Evolutionary conservation across 257 asterid species (phyloP).

Genomic region (Perilla frutescens): DNA sequence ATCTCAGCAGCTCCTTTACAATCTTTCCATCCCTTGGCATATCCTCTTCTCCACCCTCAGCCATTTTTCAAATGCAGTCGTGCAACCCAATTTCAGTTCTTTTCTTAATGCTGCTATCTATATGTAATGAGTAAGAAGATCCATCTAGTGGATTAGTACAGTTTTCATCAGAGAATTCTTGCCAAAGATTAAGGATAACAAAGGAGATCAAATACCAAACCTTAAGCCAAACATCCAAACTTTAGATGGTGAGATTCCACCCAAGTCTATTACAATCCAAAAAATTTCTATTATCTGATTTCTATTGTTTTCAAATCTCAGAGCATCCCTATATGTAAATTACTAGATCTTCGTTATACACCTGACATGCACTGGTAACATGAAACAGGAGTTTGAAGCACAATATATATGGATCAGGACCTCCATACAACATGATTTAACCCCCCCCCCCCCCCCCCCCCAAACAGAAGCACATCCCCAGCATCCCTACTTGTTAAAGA

Average conservation of each 20-base stretch:
- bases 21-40: conserved; percentile 90
- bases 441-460: too few species aligned
- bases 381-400: too few species aligned
- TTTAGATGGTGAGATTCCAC: not conserved
- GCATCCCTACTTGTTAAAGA: too few species aligned
- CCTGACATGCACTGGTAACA: too few species aligned
- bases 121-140: not conserved
- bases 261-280: conserved; percentile 1
- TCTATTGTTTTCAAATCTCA: too few species aligned
- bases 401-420: too few species aligned
- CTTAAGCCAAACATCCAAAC: conserved; percentile 5
- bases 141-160: not conserved
- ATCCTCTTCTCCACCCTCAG: conserved; percentile 69
- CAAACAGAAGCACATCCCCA: too few species aligned
- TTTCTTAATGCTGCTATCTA: not conserved
- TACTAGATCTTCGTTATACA: too few species aligned
- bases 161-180: not conserved
- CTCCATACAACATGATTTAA: too few species aligned
- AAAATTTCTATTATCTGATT: not conserved
- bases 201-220: not conserved
- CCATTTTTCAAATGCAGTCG: conserved; percentile 45
- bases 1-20: conserved; percentile 74
- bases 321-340: too few species aligned
- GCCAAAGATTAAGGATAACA: not conserved
- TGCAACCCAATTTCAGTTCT: not conserved